Evolutionary conservation across 73 alveolate species (phyloP).

Genomic region (Blepharisma stoltei): DNA sequence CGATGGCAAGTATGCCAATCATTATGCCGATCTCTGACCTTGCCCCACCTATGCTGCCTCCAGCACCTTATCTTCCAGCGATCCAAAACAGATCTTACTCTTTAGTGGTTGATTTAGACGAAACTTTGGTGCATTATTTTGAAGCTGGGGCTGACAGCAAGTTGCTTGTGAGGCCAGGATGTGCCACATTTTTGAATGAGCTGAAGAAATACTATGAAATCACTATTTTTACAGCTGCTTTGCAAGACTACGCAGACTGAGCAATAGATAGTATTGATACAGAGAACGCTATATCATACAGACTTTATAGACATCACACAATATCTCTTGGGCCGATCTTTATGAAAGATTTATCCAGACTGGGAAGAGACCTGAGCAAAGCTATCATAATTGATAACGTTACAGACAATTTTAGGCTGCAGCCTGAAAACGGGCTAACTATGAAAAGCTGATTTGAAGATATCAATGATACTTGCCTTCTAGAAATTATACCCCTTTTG

Average conservation of each 20-base stretch:
- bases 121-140: conserved; percentile 78
- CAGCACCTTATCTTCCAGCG: conserved; percentile 20
- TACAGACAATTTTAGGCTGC: conserved; percentile 69
- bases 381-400: conserved; percentile 82
- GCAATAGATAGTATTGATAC: conserved; percentile 85
- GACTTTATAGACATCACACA: conserved; percentile 86
- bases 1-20: conserved; percentile 2
- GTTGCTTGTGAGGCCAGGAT: conserved; percentile 64
- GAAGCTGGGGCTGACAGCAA: conserved; percentile 70
- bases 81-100: conserved; percentile 36
- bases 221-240: conserved; percentile 72
- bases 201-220: conserved; percentile 68
- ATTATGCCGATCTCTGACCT: conserved; percentile 45
- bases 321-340: conserved; percentile 66
- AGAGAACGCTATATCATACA: conserved; percentile 61
- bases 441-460: conserved; percentile 89
- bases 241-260: conserved; percentile 92
- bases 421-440: conserved; percentile 86
- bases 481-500: conserved; percentile 53
- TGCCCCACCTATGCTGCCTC: conserved; percentile 35
- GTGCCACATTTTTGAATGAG: conserved; percentile 58
- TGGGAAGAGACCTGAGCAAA: conserved; percentile 78
- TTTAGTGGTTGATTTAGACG: conserved; percentile 87
- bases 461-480: conserved; percentile 68
- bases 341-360: conserved; percentile 71